Conservation (phyloP, 192 early-diverging fungal species). For the Linnemannia hyalina region DNA sequence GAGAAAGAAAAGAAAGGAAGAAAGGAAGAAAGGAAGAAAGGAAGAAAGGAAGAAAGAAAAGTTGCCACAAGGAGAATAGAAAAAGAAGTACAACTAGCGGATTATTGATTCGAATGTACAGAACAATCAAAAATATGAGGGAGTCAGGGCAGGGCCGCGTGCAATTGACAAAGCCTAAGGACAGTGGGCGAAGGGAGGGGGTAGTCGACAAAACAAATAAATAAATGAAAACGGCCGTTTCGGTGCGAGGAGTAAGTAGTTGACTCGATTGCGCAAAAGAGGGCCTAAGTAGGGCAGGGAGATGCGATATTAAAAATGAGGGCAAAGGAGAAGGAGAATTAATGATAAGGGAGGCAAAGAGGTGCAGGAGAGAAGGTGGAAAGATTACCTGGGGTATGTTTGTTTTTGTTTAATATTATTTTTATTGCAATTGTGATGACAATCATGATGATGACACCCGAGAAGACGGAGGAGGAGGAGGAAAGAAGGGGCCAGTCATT, state of each 20-base stretch:
- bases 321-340: not conserved
- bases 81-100: not conserved
- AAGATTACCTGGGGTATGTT: not conserved
- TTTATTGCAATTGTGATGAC: not conserved
- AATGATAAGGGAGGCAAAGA: not conserved
- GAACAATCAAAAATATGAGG: not conserved
- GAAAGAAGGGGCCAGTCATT: not conserved
- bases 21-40: not conserved
- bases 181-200: not conserved
- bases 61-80: not conserved
- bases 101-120: not conserved
- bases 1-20: not conserved
- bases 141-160: not conserved
- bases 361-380: not conserved
- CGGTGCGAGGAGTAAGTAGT: not conserved
- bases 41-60: not conserved
- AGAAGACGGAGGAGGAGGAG: not conserved
- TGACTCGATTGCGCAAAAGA: not conserved
- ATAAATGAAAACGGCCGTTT: not conserved
- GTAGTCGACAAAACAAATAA: not conserved
- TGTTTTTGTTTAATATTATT: too few species aligned
- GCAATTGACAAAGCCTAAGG: not conserved
- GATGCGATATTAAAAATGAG: not conserved
- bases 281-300: not conserved
- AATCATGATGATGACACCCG: not conserved